A percentile compares a stretch with the other conserved stretches of the same genome.
Conservation (phyloP, 1,284 basidiomycete genomes). For the Volvariella volvacea region DNA sequence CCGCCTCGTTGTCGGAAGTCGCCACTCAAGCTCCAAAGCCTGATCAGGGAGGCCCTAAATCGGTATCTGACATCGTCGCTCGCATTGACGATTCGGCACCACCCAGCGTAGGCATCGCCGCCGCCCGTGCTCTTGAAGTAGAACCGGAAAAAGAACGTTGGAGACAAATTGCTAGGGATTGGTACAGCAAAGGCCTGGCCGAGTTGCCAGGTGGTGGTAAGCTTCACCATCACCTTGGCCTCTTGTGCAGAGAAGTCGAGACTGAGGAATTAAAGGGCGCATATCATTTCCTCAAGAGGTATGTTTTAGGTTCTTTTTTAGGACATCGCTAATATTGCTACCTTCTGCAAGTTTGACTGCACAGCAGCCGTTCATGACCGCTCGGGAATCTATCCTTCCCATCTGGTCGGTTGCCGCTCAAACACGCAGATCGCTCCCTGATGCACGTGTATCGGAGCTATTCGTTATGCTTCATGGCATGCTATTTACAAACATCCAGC, state of each 20-base stretch:
- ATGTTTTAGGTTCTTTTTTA: slow-evolving; percentile 15
- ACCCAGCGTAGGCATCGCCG: slow-evolving; percentile 81
- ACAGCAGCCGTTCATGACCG: slow-evolving; percentile 79
- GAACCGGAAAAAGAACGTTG: slow-evolving; percentile 91
- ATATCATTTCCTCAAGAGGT: slow-evolving; percentile 97
- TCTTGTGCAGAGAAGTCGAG: slow-evolving; percentile 77
- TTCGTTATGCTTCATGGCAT: slow-evolving; percentile 93
- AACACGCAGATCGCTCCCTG: slow-evolving; percentile 65
- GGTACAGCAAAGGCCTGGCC: slow-evolving; percentile 86
- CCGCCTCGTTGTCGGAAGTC: slow-evolving; percentile 3
- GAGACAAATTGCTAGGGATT: slow-evolving; percentile 84
- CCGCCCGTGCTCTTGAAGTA: slow-evolving; percentile 81
- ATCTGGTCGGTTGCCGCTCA: slow-evolving; percentile 79
- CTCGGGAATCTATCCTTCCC: slow-evolving; percentile 82
- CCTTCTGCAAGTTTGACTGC: slow-evolving; percentile 67
- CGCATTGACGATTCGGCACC: slow-evolving; percentile 62
- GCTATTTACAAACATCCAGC: slow-evolving; percentile 90
- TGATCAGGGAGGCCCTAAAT: slow-evolving; percentile 26
- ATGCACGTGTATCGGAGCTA: slow-evolving; percentile 74
- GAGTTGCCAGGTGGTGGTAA: slow-evolving; percentile 90
- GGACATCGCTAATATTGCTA: slow-evolving; percentile 7
- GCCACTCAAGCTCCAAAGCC: neutral
- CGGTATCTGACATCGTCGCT: slow-evolving; percentile 32
- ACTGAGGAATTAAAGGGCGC: slow-evolving; percentile 81
- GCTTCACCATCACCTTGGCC: slow-evolving; percentile 91